Evolutionary conservation across 2,329 filamentous ascomycete species (phyloP), one percentile per base, ranked within the genome.

Genomic region (Scedosporium aurantiacum): DNA sequence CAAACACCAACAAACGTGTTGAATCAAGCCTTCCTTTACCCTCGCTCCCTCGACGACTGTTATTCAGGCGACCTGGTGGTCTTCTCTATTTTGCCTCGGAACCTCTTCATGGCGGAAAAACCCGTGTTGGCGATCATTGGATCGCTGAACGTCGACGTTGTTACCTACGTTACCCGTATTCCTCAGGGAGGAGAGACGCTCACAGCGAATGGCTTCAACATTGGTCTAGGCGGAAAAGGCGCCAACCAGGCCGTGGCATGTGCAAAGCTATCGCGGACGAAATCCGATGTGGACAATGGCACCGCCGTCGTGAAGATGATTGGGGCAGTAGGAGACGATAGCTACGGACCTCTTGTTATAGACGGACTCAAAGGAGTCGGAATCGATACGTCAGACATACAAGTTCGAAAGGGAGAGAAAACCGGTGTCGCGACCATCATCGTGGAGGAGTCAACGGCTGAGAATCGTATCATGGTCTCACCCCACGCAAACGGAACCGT

Each of bases 161-260:
- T 96, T 65, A 92, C 91, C 47, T 86, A 90, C 68, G 94, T 94
- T 40, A 80, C 90, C 4, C 90, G 93, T 65, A 85, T 96, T 65
- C 93, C 94, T 1, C 77, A 81, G 1, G 86, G 88, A 0, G 94
- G 93, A 66, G 93, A 99, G 76, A 97, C 93, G 2, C 81, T 97
- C 59, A 92, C 89, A 2, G 83, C 90, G 57, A 80, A 78, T 57
- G 84, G 82, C 3, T 89, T 89, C 72, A 82, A 82, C 70, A 90
- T 87, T 41, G 91, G 89, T 52, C 87, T 89, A 32, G 94, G 93
- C 68, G 93, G 94, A 62, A 99, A 99, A 76, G 93, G 93, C 65
- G 91, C 92, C 63, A 97, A 97, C 78, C 93, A 97, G 77, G 92
- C 91, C 63, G 89, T 96, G 61, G 91, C 91, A 25, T 91, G 88